Conservation (phyloP, 163 green algal species). For the Scenedesmus sp. region DNA sequence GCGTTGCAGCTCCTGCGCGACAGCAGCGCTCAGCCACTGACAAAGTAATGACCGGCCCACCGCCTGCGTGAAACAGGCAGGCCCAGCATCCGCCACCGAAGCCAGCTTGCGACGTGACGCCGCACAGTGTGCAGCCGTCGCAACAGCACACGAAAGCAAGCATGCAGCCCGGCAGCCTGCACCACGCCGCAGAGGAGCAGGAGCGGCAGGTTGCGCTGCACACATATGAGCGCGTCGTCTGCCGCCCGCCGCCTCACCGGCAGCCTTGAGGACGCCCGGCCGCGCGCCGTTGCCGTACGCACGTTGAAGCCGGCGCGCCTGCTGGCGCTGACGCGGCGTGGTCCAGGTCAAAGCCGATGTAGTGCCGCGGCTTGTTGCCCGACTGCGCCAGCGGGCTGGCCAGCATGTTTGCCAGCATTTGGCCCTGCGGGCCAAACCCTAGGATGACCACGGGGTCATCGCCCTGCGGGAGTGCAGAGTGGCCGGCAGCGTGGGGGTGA, state of each 20-base stretch:
- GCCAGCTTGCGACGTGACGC: too few relatives aligned
- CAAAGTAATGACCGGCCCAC: too few relatives aligned
- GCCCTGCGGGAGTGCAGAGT: background rate
- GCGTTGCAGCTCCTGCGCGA: too few relatives aligned
- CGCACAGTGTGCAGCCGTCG: background rate
- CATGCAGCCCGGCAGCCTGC: too few relatives aligned
- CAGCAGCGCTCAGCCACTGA: too few relatives aligned
- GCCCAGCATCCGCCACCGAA: too few relatives aligned
- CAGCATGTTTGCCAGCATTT: conserved; percentile 90
- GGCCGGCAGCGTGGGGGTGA: background rate
- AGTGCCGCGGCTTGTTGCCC: conserved; percentile 57
- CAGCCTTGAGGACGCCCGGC: conserved; percentile 77
- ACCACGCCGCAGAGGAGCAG: too few relatives aligned
- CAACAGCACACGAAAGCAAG: too few relatives aligned
- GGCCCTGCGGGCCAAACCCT: conserved; percentile 85
- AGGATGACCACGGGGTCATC: conserved; percentile 83
- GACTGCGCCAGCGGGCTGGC: conserved; percentile 28
- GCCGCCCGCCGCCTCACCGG: conserved; percentile 30
- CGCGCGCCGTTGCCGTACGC: conserved; percentile 70
- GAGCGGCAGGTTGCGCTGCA: background rate
- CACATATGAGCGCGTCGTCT: background rate
- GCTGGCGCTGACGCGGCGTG: conserved; percentile 68
- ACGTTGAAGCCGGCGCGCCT: conserved; percentile 78
- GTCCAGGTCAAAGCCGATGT: conserved; percentile 85
- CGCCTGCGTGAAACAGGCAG: too few relatives aligned